These are phyloP conservation scores for Vaccinium vitisidaea DNA, from an alignment of 148 eudicot genomes.

Conservation along the genomic window DNA sequence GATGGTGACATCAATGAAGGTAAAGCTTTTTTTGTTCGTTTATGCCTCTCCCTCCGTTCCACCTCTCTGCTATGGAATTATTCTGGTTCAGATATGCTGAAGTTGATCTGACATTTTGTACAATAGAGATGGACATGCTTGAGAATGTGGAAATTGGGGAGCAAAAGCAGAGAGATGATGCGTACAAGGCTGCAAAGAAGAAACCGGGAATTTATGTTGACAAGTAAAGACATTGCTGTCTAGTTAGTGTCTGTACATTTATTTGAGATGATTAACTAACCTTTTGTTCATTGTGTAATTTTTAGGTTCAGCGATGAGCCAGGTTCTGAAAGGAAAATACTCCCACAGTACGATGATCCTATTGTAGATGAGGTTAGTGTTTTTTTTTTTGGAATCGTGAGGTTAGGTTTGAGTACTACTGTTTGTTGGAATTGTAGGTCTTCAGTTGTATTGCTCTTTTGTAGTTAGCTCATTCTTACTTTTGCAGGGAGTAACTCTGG, in stretches of 20 bases:
- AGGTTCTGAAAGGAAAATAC: conserved; percentile 72
- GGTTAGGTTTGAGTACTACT: conserved; percentile 23
- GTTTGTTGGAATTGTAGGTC: neutral
- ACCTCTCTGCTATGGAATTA: conserved; percentile 12
- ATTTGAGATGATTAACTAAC: conserved; percentile 7
- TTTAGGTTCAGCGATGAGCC: conserved; percentile 76
- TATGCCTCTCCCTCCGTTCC: neutral
- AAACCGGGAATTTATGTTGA: conserved; percentile 66
- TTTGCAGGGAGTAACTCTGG: conserved; percentile 77
- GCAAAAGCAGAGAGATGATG: conserved; percentile 88
- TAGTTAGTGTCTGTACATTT: neutral
- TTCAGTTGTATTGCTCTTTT: neutral
- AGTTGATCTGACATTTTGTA: conserved; percentile 37
- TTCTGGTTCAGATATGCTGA: conserved; percentile 35
- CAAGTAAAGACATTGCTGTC: conserved; percentile 42
- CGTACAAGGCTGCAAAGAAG: conserved; percentile 89
- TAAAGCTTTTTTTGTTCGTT: conserved; percentile 11
- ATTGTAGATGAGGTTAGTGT: conserved; percentile 64
- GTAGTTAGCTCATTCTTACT: conserved; percentile 10
- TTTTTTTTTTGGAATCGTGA: too few relatives aligned
- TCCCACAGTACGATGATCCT: conserved; percentile 95
- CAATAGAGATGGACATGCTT: conserved; percentile 84
- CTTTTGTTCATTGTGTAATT: conserved; percentile 18
- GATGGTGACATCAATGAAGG: conserved; percentile 88
- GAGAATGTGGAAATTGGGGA: conserved; percentile 98